Evolutionary conservation across 805 yeast species (phyloP).

Genomic region (Candida xiaguanensis): DNA sequence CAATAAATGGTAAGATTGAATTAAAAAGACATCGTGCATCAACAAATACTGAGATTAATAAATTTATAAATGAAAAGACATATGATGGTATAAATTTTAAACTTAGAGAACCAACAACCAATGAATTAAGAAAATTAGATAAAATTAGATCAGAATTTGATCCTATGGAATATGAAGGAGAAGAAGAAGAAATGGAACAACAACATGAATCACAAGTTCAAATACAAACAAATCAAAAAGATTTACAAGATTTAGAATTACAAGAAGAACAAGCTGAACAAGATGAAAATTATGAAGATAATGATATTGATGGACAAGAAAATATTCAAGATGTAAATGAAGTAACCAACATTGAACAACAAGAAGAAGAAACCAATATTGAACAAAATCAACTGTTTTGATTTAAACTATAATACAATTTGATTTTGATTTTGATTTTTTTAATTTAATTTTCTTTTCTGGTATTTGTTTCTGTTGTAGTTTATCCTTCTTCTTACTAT

Average conservation of each 20-base stretch:
- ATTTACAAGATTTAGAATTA: constrained; percentile 25
- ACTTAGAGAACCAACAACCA: constrained; percentile 69
- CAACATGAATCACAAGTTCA: constrained; percentile 19
- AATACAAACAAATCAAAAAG: not conserved
- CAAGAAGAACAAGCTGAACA: constrained; percentile 22
- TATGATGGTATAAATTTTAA: constrained; percentile 59
- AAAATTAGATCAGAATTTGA: constrained; percentile 64
- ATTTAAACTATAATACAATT: constrained; percentile 22
- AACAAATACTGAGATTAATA: constrained; percentile 48
- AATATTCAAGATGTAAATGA: constrained; percentile 11
- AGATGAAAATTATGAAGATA: constrained; percentile 12
- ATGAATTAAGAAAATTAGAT: constrained; percentile 67
- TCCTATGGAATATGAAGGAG: constrained; percentile 73
- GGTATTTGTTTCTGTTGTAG: constrained; percentile 5
- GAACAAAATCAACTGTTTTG: constrained; percentile 4
- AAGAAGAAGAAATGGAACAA: constrained; percentile 40
- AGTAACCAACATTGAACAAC: constrained; percentile 11
- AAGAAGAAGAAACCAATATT: constrained; percentile 2
- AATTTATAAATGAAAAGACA: constrained; percentile 53
- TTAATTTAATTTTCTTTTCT: constrained; percentile 3
- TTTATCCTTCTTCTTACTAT: constrained; percentile 12
- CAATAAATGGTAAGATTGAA: constrained; percentile 72
- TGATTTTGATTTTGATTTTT: constrained; percentile 16
- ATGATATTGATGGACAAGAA: not conserved
- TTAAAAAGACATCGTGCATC: constrained; percentile 82